phyloP scores from a whole-genome alignment of 2,329 filamentous ascomycete genomes.

The Fusarium incarnatum region DNA sequence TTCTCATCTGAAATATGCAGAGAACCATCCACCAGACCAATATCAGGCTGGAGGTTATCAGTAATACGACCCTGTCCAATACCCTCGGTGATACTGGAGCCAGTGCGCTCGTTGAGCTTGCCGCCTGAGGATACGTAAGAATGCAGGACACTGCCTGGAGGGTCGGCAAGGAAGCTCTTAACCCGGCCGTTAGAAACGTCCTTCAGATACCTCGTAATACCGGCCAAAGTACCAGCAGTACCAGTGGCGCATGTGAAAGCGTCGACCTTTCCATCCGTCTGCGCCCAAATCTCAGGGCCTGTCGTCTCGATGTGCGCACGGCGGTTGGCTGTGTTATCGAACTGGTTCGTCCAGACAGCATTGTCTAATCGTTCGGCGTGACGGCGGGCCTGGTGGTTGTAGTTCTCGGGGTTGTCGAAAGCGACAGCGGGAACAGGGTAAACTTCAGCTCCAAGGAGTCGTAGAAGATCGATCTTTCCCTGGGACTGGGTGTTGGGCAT shows the following conservation, averaged over 20 bases:
- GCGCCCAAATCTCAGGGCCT: constrained; percentile 95
- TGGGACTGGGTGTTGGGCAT: constrained; percentile 99
- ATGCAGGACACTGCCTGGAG: constrained; percentile 92
- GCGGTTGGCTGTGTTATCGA: constrained; percentile 95
- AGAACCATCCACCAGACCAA: constrained; percentile 85
- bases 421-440: constrained; percentile 95
- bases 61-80: constrained; percentile 97
- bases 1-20: constrained; percentile 90
- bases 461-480: constrained; percentile 94
- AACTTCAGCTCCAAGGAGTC: constrained; percentile 92
- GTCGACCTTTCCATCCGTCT: constrained; percentile 86
- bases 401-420: constrained; percentile 95
- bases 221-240: constrained; percentile 91
- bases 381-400: constrained; percentile 93
- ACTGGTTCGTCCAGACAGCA: constrained; percentile 99
- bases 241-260: constrained; percentile 97
- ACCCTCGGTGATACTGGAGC: constrained; percentile 94
- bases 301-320: constrained; percentile 97
- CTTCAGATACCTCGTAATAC: constrained; percentile 89
- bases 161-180: constrained; percentile 91
- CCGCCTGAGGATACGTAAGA: constrained; percentile 90
- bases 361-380: constrained; percentile 90
- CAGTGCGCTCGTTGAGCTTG: constrained; percentile 81
- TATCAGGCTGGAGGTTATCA: constrained; percentile 90
- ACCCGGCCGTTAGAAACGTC: constrained; percentile 81